Conservation (phyloP, 345 rosid species). For the Microcos paniculata region DNA sequence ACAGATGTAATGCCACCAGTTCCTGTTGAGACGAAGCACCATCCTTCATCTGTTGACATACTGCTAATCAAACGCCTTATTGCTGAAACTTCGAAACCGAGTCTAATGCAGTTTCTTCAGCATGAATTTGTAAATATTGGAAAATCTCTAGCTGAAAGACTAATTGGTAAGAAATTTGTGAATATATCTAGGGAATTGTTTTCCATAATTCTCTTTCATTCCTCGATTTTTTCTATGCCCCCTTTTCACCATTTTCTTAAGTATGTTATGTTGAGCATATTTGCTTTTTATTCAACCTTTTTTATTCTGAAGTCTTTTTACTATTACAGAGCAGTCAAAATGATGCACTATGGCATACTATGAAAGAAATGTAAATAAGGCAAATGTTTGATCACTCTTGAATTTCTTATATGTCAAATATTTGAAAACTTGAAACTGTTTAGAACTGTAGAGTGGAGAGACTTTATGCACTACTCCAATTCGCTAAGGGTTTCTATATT, state of each 20-base stretch:
- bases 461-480: neutral
- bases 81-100: conserved; percentile 84
- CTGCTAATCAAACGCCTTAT: conserved; percentile 86
- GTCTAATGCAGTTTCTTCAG: conserved; percentile 87
- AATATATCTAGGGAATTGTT: neutral
- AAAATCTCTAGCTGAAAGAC: conserved; percentile 71
- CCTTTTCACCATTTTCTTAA: neutral
- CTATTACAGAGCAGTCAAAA: neutral
- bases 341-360: neutral
- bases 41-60: conserved; percentile 94
- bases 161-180: conserved; percentile 65
- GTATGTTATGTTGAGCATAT: neutral
- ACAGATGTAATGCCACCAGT: conserved; percentile 96
- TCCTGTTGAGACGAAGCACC: conserved; percentile 94
- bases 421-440: neutral
- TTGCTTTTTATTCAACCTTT: neutral
- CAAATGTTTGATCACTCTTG: neutral
- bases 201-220: neutral
- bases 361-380: neutral
- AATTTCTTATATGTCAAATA: neutral
- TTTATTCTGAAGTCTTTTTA: neutral
- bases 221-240: neutral
- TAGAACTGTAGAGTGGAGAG: neutral
- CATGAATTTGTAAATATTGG: conserved; percentile 93
- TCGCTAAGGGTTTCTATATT: neutral